Evolutionary conservation across 2,329 filamentous ascomycete genomes (phyloP), one percentile per base, ranked within the genome.

Genomic region (Elsinoe arachidis): DNA sequence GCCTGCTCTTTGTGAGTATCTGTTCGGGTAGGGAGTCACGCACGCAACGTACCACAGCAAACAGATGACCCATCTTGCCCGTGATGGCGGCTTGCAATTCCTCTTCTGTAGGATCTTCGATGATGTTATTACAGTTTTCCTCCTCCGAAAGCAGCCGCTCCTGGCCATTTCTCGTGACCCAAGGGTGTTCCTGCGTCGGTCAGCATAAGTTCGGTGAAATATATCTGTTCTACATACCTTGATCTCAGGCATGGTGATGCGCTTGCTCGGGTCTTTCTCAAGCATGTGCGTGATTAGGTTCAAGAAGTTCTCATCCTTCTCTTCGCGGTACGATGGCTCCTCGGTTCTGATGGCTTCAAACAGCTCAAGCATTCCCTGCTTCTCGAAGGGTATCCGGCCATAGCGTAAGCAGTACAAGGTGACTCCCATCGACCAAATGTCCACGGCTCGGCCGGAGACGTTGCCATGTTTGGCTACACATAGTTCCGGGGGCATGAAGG

Each of bases 391-490:
- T 60, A 99, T 86, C 52, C 77, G 79, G 33, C 93, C 93, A 66
- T 95, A 97, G 60, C 87, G 85, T 38, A 99, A 78, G 69, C 93
- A 99, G 69, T 92, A 97, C 2, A 99, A 76, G 1, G 91, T 95
- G 7, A 96, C 86, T 5, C 93, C 93, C 92, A 97, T 97, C 2
- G 92, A 95, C 93, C 93, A 99, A 56, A 99, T 90, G 71, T 99
- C 93, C 3, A 90, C 90, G 3, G 92, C 90, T 64, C 83, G 87
- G 10, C 93, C 93, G 2, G 88, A 92, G 1, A 97, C 86, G 63
- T 91, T 85, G 0, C 88, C 89, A 68, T 96, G 92, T 65, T 83
- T 90, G 6, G 84, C 82, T 19, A 91, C 85, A 67, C 93, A 99
- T 11, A 99, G 77, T 71, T 99, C 93, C 0, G 93, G 93, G 0